Evolutionary conservation across 1,284 basidiomycete genomes (phyloP).

Genomic region (Ceratobasidium sp.): DNA sequence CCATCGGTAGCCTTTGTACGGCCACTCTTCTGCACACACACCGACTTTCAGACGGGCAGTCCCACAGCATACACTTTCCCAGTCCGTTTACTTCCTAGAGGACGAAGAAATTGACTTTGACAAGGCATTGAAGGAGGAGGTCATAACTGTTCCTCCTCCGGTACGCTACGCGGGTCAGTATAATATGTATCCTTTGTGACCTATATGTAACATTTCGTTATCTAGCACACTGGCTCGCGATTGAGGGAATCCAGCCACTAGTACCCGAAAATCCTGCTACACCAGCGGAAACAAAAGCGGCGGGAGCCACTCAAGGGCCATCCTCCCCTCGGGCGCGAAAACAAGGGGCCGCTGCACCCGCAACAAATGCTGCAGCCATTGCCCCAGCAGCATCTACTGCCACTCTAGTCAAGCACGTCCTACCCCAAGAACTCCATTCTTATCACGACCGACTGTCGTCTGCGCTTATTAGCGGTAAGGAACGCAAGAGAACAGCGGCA

Average conservation of each 20-base stretch:
- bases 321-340: slow-evolving; percentile 48
- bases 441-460: slow-evolving; percentile 93
- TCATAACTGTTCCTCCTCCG: slow-evolving; percentile 75
- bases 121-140: slow-evolving; percentile 80
- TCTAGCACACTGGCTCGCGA: slow-evolving; percentile 91
- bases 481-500: slow-evolving; percentile 78
- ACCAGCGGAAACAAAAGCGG: slow-evolving; percentile 24
- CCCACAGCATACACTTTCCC: slow-evolving; percentile 54
- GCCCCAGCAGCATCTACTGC: slow-evolving; percentile 52
- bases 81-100: slow-evolving; percentile 87
- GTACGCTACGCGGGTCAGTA: slow-evolving; percentile 67
- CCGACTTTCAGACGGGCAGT: slow-evolving; percentile 75
- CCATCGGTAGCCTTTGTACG: slow-evolving; percentile 63
- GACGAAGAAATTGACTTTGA: slow-evolving; percentile 99
- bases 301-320: slow-evolving; percentile 41
- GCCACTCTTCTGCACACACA: slow-evolving; percentile 73
- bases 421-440: slow-evolving; percentile 92
- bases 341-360: slow-evolving; percentile 47
- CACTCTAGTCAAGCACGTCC: slow-evolving; percentile 84
- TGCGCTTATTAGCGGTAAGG: slow-evolving; percentile 65
- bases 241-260: slow-evolving; percentile 96
- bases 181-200: not conserved
- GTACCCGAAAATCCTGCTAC: slow-evolving; percentile 93
- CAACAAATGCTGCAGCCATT: slow-evolving; percentile 49
- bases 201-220: slow-evolving; percentile 32